Conservation (phyloP, 495 filamentous ascomycete genomes). For the Aspergillus ellipticus region DNA sequence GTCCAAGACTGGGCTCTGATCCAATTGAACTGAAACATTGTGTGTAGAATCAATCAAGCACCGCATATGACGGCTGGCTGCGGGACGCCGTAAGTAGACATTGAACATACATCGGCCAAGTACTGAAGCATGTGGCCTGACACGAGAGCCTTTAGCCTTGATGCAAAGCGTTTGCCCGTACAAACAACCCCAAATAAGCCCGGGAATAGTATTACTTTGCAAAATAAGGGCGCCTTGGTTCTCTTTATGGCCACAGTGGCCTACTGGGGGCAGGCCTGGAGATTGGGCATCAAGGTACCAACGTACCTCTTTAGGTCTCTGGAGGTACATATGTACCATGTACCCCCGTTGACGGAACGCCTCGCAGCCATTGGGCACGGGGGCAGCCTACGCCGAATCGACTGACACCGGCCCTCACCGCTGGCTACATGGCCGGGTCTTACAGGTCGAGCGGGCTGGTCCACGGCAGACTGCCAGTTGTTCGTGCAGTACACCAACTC, state of each 20-base stretch:
- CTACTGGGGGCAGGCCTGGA: not conserved
- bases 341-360: not conserved
- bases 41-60: not conserved
- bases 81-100: not conserved
- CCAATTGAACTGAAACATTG: not conserved
- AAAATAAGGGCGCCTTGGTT: not conserved
- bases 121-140: not conserved
- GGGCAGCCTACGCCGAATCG: not conserved
- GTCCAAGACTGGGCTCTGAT: not conserved
- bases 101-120: not conserved
- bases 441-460: conserved; percentile 9
- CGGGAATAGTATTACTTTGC: not conserved
- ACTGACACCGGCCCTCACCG: conserved; percentile 1
- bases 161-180: not conserved
- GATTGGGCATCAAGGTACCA: conserved; percentile 7
- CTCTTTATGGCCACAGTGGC: not conserved
- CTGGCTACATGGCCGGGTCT: conserved; percentile 17
- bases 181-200: not conserved
- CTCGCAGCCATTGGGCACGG: not conserved
- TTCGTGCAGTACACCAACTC: conserved; percentile 4
- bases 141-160: too few relatives aligned
- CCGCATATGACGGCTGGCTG: too few relatives aligned
- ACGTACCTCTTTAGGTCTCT: not conserved
- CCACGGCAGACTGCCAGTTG: conserved; percentile 10
- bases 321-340: not conserved